Evolutionary conservation across 148 eudicot genomes (phyloP), one percentile per base, ranked within the genome.

Genomic region (Drosera capensis): DNA sequence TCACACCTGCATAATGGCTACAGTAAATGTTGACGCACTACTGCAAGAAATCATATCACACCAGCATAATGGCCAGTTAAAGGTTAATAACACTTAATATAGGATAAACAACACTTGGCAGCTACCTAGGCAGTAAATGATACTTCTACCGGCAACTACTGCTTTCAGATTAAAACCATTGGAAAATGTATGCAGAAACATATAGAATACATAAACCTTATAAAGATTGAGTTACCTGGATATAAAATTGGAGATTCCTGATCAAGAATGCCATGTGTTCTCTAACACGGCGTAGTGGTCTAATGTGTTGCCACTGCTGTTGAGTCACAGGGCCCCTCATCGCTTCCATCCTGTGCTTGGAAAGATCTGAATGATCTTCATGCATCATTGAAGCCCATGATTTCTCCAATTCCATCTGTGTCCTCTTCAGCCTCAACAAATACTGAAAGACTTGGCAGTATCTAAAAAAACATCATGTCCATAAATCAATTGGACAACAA

Each of bases 311-410:
- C 43, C 79, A 64, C 30, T 74, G 64, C 53, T 78, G 92, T 66
- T 80, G 86, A 61, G 86, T 59, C 52, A 62, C 46, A 23, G 77
- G 68, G 56, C 62, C 46, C 57, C 59, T 69, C 40, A 15, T 58
- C 7, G 64, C 71, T 23, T 78, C 78, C 28, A 65, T 78, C 9
- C 79, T 77, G 51, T 36, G 79, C 46, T 67, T 74, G 43, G 87
- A 72, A 63, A 90, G 80, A 66, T 84, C 95, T 24, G 60, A 57
- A 59, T 84, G 95, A 70, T 78, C 88, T 70, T 90, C 93, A 65
- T 90, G 87, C 95, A 80, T 90, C 55, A 80, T 93, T 49, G 93
- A 81, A 56, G 93, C 95, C 99, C 99, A 90, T 20, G 95, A 78
- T 57, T 90, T 90, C 47, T 90, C 99, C 65, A 90, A 59, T 73